These are phyloP conservation scores for Viola pubescens DNA, from an alignment of 441 rosid species.

Conservation along the genomic window DNA sequence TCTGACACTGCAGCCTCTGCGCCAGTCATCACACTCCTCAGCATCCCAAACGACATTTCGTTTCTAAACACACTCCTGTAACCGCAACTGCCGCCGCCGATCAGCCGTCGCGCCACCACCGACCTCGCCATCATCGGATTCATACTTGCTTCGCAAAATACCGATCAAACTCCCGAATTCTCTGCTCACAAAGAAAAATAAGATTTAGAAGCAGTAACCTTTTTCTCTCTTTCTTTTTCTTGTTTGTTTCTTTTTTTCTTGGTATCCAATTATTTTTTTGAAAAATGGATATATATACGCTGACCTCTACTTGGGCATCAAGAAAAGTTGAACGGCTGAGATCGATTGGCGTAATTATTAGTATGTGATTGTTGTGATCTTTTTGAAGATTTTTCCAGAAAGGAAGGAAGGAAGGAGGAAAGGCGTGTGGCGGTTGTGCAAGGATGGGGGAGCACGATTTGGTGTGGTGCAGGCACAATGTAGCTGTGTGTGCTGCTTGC, in stretches of 20 bases:
- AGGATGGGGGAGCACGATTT: not conserved
- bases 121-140: constrained; percentile 23
- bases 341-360: not conserved
- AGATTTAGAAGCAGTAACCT: too few relatives aligned
- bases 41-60: not conserved
- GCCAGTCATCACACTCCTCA: not conserved
- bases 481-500: not conserved
- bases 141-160: constrained; percentile 9
- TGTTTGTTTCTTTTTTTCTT: too few relatives aligned
- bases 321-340: not conserved
- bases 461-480: not conserved
- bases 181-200: too few relatives aligned
- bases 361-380: too few relatives aligned
- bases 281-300: too few relatives aligned
- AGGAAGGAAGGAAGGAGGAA: too few relatives aligned
- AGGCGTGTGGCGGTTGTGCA: too few relatives aligned
- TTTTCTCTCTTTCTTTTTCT: too few relatives aligned
- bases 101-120: constrained; percentile 20
- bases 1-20: not conserved
- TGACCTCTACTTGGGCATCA: not conserved
- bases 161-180: too few relatives aligned
- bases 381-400: too few relatives aligned
- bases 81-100: constrained; percentile 12
- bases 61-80: not conserved
- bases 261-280: too few relatives aligned